Base-by-base conservation (phyloP, 768 basidiomycete genomes). In the Naganishia friedmannii region DNA sequence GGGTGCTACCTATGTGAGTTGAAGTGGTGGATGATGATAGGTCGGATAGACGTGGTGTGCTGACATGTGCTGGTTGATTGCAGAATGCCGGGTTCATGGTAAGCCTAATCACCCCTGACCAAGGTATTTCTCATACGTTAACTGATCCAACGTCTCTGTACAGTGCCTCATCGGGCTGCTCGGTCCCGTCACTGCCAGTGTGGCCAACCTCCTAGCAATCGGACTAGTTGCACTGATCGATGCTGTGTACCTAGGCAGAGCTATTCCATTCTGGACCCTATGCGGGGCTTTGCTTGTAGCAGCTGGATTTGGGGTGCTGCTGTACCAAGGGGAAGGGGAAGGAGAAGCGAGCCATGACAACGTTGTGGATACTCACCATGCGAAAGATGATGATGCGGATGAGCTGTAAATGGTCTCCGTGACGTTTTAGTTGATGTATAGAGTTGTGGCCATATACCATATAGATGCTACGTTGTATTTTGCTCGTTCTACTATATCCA, bases 161-260 rank as follows among this genome's bases (percentile, higher is more conserved):
- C 73, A 93, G 91, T 85, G 90, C 67, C 83, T 95, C 3, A 83
- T 95, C 57, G 90, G 90, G 31, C 81, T 90, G 31, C 93, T 91
- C 90, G 92, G 92, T 3, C 92, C 92, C 7, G 87, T 93, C 51
- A 86, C 92, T 53, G 87, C 88, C 10, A 92, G 91, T 1, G 93
- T 96, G 37, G 93, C 92, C 54, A 92, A 87, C 80, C 85, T 98
- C n/a, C 85, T 95, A n/a, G 93, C 93, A 6, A 94, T 95, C 73
- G 91, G 95, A 45, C 85, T 96, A 58, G 90, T 93, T 17, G 86
- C 93, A 56, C 75, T 91, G 19, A 87, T 89, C 51, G 93, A 97
- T 80, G 84, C 89, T 9, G 73, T 88, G 21, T 89, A 93, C 71
- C 88, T 91, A 3, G 78, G 85, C 46, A 85, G 87, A 45, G 83